Percentiles rank a stretch among this genome's conserved stretches.
Evolutionary conservation across 768 basidiomycete genomes (phyloP).

Genomic region (Epithele typhae): DNA sequence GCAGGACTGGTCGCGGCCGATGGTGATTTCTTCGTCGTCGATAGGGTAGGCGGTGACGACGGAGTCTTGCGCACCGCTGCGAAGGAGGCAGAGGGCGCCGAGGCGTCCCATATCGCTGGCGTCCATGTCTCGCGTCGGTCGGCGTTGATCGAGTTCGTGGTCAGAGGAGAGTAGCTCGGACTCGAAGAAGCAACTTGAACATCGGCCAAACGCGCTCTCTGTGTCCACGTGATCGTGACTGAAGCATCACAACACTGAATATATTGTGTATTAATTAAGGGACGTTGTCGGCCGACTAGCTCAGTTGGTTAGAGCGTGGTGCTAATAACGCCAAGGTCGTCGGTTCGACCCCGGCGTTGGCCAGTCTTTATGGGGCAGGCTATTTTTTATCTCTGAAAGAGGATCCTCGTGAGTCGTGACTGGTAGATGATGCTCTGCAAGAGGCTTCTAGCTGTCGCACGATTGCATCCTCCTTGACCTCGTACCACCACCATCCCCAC

Average conservation of each 20-base stretch:
- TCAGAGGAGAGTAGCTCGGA: no score
- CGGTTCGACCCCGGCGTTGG: conserved; percentile 20
- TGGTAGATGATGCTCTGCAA: no score
- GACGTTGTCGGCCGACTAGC: conserved; percentile 79
- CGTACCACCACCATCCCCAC: no score
- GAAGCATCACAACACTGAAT: no score
- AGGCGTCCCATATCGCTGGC: conserved; percentile 55
- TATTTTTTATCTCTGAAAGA: no score
- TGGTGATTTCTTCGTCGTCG: conserved; percentile 61
- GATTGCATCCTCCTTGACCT: no score
- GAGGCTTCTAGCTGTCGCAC: no score
- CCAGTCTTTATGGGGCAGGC: no score
- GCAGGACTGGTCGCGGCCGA: conserved; percentile 62
- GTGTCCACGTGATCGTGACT: conserved; percentile 4
- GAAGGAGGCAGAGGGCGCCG: conserved; percentile 63
- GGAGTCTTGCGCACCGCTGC: conserved; percentile 39
- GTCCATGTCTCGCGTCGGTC: conserved; percentile 29
- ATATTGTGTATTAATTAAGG: background rate
- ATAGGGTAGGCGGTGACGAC: conserved; percentile 68
- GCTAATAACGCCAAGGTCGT: conserved; percentile 48
- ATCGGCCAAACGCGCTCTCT: conserved; percentile 1
- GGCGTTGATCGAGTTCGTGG: no score
- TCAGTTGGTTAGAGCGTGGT: conserved; percentile 94
- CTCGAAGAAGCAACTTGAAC: background rate
- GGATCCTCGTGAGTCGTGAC: no score